Evolutionary conservation across 495 filamentous ascomycete species (phyloP).

Genomic region (Tuber magnatum): DNA sequence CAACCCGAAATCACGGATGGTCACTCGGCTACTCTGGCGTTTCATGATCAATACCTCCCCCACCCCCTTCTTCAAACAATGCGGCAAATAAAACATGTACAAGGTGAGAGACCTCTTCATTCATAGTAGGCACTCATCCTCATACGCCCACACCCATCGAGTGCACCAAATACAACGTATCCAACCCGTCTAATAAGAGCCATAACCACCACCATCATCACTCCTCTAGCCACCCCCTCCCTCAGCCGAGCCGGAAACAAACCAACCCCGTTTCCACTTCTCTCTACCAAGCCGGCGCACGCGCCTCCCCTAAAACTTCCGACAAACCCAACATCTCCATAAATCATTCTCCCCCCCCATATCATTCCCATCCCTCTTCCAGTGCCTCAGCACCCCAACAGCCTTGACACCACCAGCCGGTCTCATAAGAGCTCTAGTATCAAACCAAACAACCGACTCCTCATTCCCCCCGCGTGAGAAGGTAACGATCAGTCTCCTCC

Average conservation of each 20-base stretch:
- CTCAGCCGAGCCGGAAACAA: conserved; percentile 23
- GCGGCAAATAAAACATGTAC: neutral
- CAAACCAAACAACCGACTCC: conserved; percentile 30
- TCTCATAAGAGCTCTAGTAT: conserved; percentile 10
- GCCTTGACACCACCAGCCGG: conserved; percentile 4
- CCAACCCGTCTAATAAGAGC: neutral
- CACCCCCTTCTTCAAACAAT: neutral
- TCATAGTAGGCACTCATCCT: neutral
- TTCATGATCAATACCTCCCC: neutral
- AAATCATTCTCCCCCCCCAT: neutral
- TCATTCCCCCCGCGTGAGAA: conserved; percentile 4
- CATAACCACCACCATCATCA: neutral
- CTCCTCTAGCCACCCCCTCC: neutral
- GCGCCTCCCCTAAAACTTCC: conserved; percentile 12
- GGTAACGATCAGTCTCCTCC: conserved; percentile 14
- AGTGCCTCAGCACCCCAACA: conserved; percentile 17
- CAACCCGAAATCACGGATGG: neutral
- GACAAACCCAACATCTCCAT: conserved; percentile 24
- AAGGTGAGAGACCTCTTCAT: neutral
- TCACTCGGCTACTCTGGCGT: neutral
- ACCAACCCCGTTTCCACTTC: conserved; percentile 8
- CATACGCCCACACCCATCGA: neutral
- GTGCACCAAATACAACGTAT: neutral
- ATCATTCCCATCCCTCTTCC: conserved; percentile 11
- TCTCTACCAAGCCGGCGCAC: conserved; percentile 24